Evolutionary conservation across 768 basidiomycete genomes (phyloP), one percentile per base, ranked within the genome.

Genomic region (Chalciporus pseudorubinellus): DNA sequence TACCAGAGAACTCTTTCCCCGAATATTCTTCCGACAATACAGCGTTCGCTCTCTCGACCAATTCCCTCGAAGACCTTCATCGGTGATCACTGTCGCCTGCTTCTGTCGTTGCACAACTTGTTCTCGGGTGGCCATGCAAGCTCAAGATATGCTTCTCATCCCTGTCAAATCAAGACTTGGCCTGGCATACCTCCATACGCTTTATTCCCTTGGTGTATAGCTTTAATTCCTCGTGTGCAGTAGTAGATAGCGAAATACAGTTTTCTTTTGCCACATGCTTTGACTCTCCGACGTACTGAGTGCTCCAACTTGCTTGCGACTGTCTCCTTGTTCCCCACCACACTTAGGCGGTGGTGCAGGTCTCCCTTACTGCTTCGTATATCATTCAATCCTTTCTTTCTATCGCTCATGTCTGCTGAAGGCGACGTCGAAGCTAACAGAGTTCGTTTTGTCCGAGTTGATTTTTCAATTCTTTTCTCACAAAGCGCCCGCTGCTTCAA

Each of bases 251-350:
- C 50, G 58, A 70, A 71, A 69, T 69, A 69, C 56, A 69, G 59
- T 70, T 67, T 70, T 64, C 60, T 69, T 69, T 69, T 68, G 72
- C 69, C 70, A 73, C 69, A 70, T 66, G 66, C 72, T 70, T 79
- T 79, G 75, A 79, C 77, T 79, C 77, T 79, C 78, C 77, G 77
- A 78, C 77, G 61, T 64, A 68, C 57, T 59, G 59, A 67, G 56
- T 58, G 62, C 61, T 65, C 61, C 6, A 60, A 69, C 68, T 66
- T 70, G 59, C 62, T 65, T 62, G 57, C 44, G 33, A 60, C 48
- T 43, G 53, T 51, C 46, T 57, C 41, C 57, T 50, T 52, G 43
- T 51, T 53, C 51, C 47, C 53, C 56, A 67, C 61, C 61, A 57
- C 57, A 59, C 52, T 20, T 46, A 44, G 46, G 57, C 44, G 59